phyloP scores from a whole-genome alignment of 2,329 filamentous ascomycete genomes.

The Penicillium sp. region DNA sequence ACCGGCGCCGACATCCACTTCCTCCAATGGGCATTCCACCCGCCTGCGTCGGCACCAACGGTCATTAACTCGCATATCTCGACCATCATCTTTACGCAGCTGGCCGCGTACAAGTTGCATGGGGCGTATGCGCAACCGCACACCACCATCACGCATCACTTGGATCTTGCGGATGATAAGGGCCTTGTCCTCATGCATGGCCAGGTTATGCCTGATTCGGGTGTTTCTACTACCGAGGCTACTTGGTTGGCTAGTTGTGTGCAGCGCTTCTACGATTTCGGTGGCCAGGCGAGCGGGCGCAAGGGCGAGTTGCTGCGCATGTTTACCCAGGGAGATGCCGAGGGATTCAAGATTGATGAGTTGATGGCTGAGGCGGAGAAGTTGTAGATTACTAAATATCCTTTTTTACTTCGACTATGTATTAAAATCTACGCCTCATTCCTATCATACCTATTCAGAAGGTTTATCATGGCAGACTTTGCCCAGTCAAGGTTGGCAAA shows the following conservation, averaged over 20 bases:
- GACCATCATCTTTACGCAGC: constrained; percentile 88
- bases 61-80: constrained; percentile 60
- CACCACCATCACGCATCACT: constrained; percentile 90
- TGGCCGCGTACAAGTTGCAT: constrained; percentile 89
- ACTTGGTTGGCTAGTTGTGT: constrained; percentile 89
- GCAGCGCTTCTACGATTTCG: constrained; percentile 82
- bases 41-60: constrained; percentile 48
- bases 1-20: constrained; percentile 89
- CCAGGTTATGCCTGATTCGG: constrained; percentile 73
- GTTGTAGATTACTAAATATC: constrained; percentile 49
- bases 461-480: not conserved
- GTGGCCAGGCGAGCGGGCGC: constrained; percentile 62
- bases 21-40: constrained; percentile 92
- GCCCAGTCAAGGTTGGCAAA: not conserved
- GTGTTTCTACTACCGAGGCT: constrained; percentile 80
- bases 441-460: not conserved
- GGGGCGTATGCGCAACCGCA: constrained; percentile 91
- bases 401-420: constrained; percentile 6
- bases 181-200: constrained; percentile 88
- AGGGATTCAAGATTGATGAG: constrained; percentile 79
- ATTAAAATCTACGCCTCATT: not conserved
- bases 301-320: constrained; percentile 76
- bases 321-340: constrained; percentile 77
- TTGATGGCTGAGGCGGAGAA: constrained; percentile 89
- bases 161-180: constrained; percentile 75